A percentile compares a stretch with the other conserved stretches of the same genome.
Evolutionary conservation across 805 yeast species (phyloP).

Genomic region (Candida jianshihensis): DNA sequence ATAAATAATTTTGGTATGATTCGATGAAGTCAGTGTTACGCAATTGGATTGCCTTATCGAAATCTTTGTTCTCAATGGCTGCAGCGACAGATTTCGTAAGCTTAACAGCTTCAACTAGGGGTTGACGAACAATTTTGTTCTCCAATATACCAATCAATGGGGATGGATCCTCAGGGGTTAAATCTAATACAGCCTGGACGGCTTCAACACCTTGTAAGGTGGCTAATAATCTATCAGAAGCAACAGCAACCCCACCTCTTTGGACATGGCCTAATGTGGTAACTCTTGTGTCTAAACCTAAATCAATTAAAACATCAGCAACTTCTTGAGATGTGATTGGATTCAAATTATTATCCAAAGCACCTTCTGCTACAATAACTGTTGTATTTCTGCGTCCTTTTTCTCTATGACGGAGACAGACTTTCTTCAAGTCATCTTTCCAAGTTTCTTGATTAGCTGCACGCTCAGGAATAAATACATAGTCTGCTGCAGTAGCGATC

Average conservation of each 20-base stretch:
- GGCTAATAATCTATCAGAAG: conserved; percentile 64
- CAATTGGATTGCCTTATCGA: conserved; percentile 60
- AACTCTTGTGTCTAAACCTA: conserved; percentile 72
- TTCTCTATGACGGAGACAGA: conserved; percentile 55
- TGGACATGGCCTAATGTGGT: conserved; percentile 78
- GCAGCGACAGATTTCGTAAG: conserved; percentile 67
- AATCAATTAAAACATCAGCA: conserved; percentile 52
- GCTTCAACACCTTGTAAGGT: conserved; percentile 82
- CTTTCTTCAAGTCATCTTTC: conserved; percentile 60
- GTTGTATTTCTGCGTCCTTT: conserved; percentile 74
- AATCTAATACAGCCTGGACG: conserved; percentile 64
- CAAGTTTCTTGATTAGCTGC: conserved; percentile 61
- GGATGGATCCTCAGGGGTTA: conserved; percentile 65
- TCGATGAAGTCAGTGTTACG: conserved; percentile 69
- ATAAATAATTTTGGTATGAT: conserved; percentile 53
- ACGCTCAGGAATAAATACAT: conserved; percentile 71
- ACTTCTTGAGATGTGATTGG: conserved; percentile 65
- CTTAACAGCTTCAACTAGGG: conserved; percentile 66
- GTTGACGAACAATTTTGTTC: conserved; percentile 59
- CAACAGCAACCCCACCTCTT: conserved; percentile 79
- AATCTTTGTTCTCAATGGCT: conserved; percentile 59
- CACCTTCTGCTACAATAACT: conserved; percentile 82
- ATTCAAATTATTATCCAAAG: conserved; percentile 59
- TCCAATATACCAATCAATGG: conserved; percentile 73
- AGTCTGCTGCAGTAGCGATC: conserved; percentile 73